Percentiles rank a stretch among this genome's conserved stretches.
These are phyloP conservation scores for Epipyxis sp. DNA, from an alignment of 108 stramenopile species.

Conservation along the genomic window DNA sequence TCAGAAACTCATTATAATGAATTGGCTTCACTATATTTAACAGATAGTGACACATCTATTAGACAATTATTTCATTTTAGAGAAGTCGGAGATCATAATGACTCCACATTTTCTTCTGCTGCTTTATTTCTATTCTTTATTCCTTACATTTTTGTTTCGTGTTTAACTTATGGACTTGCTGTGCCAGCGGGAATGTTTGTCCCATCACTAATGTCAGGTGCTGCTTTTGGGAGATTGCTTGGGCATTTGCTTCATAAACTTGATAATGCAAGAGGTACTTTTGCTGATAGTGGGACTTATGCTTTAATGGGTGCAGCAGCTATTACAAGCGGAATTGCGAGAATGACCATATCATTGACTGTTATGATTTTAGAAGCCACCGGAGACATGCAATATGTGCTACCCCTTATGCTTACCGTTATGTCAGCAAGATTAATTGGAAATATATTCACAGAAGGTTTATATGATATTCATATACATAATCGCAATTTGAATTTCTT, in stretches of 20 bases:
- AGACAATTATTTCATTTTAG: slow-evolving; percentile 91
- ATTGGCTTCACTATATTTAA: slow-evolving; percentile 86
- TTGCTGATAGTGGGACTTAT: slow-evolving; percentile 94
- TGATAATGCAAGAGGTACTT: slow-evolving; percentile 86
- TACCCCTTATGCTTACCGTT: slow-evolving; percentile 96
- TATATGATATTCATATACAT: slow-evolving; percentile 86
- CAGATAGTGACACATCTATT: slow-evolving; percentile 89
- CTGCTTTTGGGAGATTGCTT: slow-evolving; percentile 72
- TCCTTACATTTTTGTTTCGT: slow-evolving; percentile 77
- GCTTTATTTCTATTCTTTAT: slow-evolving; percentile 88
- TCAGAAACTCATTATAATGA: slow-evolving; percentile 90
- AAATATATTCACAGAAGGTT: slow-evolving; percentile 92
- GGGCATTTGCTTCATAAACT: slow-evolving; percentile 92
- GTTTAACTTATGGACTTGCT: slow-evolving; percentile 82
- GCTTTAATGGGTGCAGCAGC: slow-evolving; percentile 92
- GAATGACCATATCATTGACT: slow-evolving; percentile 96
- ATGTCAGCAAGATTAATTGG: slow-evolving; percentile 92
- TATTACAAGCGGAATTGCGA: slow-evolving; percentile 91
- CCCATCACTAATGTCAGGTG: slow-evolving; percentile 47
- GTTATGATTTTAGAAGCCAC: slow-evolving; percentile 95
- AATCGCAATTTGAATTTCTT: slow-evolving; percentile 72
- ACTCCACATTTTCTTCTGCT: slow-evolving; percentile 79
- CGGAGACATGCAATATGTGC: slow-evolving; percentile 93
- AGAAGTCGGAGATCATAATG: slow-evolving; percentile 79
- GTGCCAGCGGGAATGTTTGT: slow-evolving; percentile 87